Base-by-base conservation (phyloP, 2,329 filamentous ascomycete genomes). In the Cylindrodendrum hubeiense region DNA sequence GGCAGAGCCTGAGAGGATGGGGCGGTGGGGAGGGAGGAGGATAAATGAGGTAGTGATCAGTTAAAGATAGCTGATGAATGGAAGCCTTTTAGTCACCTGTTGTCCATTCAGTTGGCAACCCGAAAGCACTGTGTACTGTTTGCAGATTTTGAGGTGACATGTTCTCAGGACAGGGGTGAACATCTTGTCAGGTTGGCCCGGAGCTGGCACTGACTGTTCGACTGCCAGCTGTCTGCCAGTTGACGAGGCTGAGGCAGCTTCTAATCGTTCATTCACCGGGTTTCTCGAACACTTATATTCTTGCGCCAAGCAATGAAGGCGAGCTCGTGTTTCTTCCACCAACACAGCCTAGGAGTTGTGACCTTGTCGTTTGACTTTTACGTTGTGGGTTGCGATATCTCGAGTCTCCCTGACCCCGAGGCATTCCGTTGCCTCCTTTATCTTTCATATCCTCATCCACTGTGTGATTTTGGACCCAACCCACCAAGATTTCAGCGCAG, bases 201-300 rank as follows among this genome's bases (percentile, higher is more conserved):
- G 6, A 19, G n/a, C 39, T 10, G 39, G 5, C 37, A 0, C 26
- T 12, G 5, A 33, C 39, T 30, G n/a, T 34, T 22, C 10, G 7
- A 33, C 39, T 37, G 30, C 28, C 54, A 58, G 43, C 41, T 49
- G 54, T 47, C 54, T 49, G 43, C 43, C 54, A 58, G 30, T 34
- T 26, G 43, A 17, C 43, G 47, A 33, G 47, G 26, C 24, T 22
- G 26, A 28, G n/a, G n/a, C 28, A 21, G 46, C 26, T 12, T 22
- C 4, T 3, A 8, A n/a, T 21, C 12, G 5, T 13, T 33, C n/a
- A 19, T 28, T 50, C 47, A 33, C 28, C 15, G 10, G 26, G 10
- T 30, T 39, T 8, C 15, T 39, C 37, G n/a, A 39, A 17, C 37
- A n/a, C 17, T 39, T 1, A 39, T 39, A n/a, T n/a, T 39, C 15